phyloP scores from a whole-genome alignment of 2,329 filamentous ascomycete species.

The Zelopaecilomyces penicillatus region DNA sequence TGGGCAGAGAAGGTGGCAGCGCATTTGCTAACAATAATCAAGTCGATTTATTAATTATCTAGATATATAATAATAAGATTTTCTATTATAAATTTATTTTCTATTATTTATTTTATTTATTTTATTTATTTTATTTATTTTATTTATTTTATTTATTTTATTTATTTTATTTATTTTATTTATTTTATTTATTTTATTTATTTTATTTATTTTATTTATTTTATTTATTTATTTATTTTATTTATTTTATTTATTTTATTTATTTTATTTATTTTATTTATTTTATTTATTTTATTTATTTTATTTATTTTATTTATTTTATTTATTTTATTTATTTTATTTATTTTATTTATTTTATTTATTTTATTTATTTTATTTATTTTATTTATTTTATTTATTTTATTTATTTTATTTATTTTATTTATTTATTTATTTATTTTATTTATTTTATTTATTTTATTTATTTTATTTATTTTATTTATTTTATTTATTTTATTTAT shows the following conservation, averaged over 20 bases:
- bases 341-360: not conserved
- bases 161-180: not conserved
- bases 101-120: not conserved
- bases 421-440: not conserved
- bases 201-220: not conserved
- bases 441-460: not conserved
- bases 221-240: not conserved
- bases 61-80: not conserved
- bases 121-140: not conserved
- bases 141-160: conserved; percentile 1
- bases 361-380: not conserved
- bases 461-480: not conserved
- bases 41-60: not conserved
- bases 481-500: not conserved
- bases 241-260: not conserved
- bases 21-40: no score
- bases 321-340: not conserved
- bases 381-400: not conserved
- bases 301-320: no score
- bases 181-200: not conserved
- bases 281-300: no score
- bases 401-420: not conserved
- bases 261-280: not conserved
- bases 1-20: no score
- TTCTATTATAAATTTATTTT: not conserved